phyloP scores from a whole-genome alignment of 441 rosid species.

The Croton setiger region DNA sequence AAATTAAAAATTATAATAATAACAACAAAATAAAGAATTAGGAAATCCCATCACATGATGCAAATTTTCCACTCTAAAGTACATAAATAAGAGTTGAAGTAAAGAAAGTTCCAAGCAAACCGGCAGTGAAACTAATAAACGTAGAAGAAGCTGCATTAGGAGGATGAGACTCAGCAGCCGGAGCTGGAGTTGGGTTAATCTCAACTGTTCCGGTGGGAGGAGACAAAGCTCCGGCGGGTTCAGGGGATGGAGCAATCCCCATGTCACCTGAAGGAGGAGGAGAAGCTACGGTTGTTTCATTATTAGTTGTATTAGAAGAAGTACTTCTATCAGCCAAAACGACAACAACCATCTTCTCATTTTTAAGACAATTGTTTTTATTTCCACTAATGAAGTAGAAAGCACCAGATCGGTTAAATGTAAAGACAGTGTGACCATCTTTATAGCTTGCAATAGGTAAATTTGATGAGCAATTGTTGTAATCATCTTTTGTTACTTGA shows the following conservation, averaged over 20 bases:
- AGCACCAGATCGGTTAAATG: conserved; percentile 54
- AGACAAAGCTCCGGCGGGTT: conserved; percentile 42
- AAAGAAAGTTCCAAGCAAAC: conserved; percentile 40
- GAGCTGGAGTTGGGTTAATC: conserved; percentile 49
- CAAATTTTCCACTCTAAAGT: conserved; percentile 4
- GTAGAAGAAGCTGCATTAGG: conserved; percentile 39
- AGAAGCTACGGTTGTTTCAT: conserved; percentile 22
- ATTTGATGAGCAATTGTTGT: conserved; percentile 52
- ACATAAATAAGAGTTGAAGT: conserved; percentile 47
- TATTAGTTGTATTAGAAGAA: conserved; percentile 18
- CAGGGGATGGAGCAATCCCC: conserved; percentile 39
- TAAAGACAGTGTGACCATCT: conserved; percentile 63
- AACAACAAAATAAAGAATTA: neutral
- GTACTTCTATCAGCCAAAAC: conserved; percentile 64
- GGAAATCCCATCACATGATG: neutral
- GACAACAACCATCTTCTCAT: conserved; percentile 49
- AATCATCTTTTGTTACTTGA: conserved; percentile 52
- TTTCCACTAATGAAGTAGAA: conserved; percentile 81
- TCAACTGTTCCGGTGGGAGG: conserved; percentile 46
- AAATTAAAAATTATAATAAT: neutral
- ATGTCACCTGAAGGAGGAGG: conserved; percentile 31
- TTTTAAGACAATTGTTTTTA: conserved; percentile 58
- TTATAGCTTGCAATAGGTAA: conserved; percentile 38
- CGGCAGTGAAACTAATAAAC: conserved; percentile 20
- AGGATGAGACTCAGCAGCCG: conserved; percentile 15